Evolutionary conservation across 768 basidiomycete genomes (phyloP), one percentile per base, ranked within the genome.

Genomic region (Naganishia onofrii): DNA sequence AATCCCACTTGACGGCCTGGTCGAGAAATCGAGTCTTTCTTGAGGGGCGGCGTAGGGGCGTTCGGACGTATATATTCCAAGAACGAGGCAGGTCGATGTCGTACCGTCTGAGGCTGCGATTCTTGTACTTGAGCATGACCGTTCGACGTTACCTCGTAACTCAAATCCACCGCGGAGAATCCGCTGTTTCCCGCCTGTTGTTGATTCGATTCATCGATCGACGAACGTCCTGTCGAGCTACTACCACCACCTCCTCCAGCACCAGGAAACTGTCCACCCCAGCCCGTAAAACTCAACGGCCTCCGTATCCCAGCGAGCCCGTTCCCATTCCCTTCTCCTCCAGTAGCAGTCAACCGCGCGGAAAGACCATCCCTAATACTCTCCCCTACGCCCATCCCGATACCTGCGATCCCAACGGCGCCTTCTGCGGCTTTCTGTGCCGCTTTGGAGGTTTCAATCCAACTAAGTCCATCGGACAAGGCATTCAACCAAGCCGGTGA

Each of bases 401-500:
- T 57, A 12, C 67, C 67, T 23, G 67, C 42, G 32, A 55, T 68
- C 29, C 67, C 53, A 1, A 54, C 70, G n/a, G 57, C 60, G 53
- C 67, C 55, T 69, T 46, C 46, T 29, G 68, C 71, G 44, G 67
- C 70, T n/a, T 48, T 63, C 26, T 63, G 34, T 21, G 60, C 63
- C 53, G 42, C 67, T 42, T 69, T 72, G 54, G n/a, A 68, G 2
- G 60, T 60, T 69, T 72, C 71, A 23, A 72, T 72, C 71, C 71
- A 72, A 34, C 42, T 63, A 1, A 72, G 57, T 8, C 71, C 71
- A 38, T 68, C 71, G 1, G 71, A 68, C 19, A 72, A 65, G 9
- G 71, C 67, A 46, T 68, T 68, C 26, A 72, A 38, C 71, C 71
- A 72, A 0, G 55, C 56, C 21, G 67, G 28, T 1, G 71, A 48